Evolutionary conservation across 1,284 basidiomycete genomes (phyloP), one percentile per base, ranked within the genome.

Genomic region (Marasmius fiardii): DNA sequence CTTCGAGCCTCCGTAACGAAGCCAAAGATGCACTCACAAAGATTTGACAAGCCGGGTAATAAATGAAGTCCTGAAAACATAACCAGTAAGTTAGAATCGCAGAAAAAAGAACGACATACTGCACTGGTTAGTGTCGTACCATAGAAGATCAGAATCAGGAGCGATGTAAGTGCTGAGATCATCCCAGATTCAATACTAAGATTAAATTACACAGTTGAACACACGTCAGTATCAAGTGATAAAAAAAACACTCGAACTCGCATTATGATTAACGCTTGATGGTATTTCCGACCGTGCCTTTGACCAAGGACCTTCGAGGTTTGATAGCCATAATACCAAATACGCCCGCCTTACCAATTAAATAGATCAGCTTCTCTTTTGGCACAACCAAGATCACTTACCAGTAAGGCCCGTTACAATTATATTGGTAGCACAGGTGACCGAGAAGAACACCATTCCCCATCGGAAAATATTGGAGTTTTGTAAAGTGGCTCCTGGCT

Each of bases 381-480:
- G n/a, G n/a, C n/a, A n/a, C n/a, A n/a, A 34, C n/a, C 20, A 34
- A 35, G 21, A 21, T n/a, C 3, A 37, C 49, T 51, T 51, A 37
- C 49, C 49, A 23, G 37, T 51, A 37, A 51, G 49, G 16, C 49
- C 33, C 5, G 49, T 51, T 16, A 51, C 49, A 34, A 35, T 37
- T 28, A 51, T 28, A 21, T 51, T 51, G 31, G 18, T 28, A 14
- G 33, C n/a, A 21, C 14, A 37, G 5, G 33, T 33, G 7, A 51
- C 1, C 2, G 49, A 20, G 33, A 51, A 51, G 26, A 23, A 37
- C n/a, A 23, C 33, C 16, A 37, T 51, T 6, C 49, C 49, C 26
- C 31, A 51, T 14, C 31, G 21, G 18, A 7, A 51, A 11, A 51
- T 35, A 18, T 51, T 31, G 18, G 23, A 28, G 23, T 28, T 34